Base-by-base conservation (phyloP, 306 rosid species). In the Fragaria vesca region DNA sequence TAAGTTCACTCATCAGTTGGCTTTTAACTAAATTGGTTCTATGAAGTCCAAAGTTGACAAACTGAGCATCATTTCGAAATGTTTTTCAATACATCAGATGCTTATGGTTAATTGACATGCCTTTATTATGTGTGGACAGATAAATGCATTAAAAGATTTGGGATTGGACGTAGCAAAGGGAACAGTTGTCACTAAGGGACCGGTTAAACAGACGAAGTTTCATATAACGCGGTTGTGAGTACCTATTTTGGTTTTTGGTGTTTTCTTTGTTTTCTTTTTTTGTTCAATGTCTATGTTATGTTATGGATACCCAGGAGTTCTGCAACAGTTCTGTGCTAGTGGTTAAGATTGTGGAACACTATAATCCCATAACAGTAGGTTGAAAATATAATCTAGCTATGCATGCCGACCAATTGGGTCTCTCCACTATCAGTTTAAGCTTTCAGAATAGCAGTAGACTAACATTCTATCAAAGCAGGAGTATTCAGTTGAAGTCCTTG, bases 91-190 rank as follows among this genome's bases (percentile, higher is more conserved):
- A 0, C 17, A 24, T 26, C 36, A 45, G 24, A 76, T 72, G 71
- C 11, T 60, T 47, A 50, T 63, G 74, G 74, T 69, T 82, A 60
- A 69, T 79, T 85, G 28, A 52, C 55, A 78, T 69, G 12, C 72
- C 63, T 75, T 81, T 74, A 65, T 69, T 83, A 71, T 62, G 77
- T 75, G 81, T 73, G 73, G 79, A 84, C 89, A 95, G 97, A 93
- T 95, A 86, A 95, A 87, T 77, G 96, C 98, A 75, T 80, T 95
- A 61, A 91, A 90, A 76, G 91, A 91, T 76, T 81, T 95, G 90
- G 99, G 98, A 74, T 78, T 95, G 96, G 96, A 88, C 73, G 98
- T 93, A 68, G 85, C 91, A n/a, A 95, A 93, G 87, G 99, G 96
- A 84, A 91, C 89, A 38, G 93, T 95, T 86, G 71, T 83, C 52